Conservation (phyloP, 2,329 filamentous ascomycete genomes). For the Sarocladiaceae sp. region DNA sequence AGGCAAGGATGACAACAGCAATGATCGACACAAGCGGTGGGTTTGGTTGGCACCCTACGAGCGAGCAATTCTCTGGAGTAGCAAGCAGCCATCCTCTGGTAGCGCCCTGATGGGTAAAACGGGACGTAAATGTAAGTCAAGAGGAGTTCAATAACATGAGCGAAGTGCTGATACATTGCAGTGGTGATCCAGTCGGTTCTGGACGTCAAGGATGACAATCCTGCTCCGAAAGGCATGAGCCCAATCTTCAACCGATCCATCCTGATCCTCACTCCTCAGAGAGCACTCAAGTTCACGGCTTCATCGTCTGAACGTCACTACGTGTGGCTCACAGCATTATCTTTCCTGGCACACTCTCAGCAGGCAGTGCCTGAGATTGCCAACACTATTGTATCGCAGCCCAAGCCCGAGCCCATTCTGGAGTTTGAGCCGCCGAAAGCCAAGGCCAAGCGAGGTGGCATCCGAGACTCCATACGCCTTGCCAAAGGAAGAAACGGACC, state of each 20-base stretch:
- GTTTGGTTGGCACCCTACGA: slow-evolving; percentile 98
- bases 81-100: slow-evolving; percentile 87
- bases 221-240: slow-evolving; percentile 63
- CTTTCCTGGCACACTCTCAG: slow-evolving; percentile 86
- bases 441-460: slow-evolving; percentile 48
- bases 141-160: slow-evolving; percentile 7
- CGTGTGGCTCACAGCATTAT: slow-evolving; percentile 88
- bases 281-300: slow-evolving; percentile 93
- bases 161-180: slow-evolving; percentile 35
- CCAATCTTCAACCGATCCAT: slow-evolving; percentile 86
- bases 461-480: slow-evolving; percentile 83
- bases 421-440: slow-evolving; percentile 43
- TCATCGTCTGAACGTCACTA: slow-evolving; percentile 79
- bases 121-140: slow-evolving; percentile 79
- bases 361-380: slow-evolving; percentile 73
- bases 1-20: slow-evolving; percentile 63
- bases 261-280: slow-evolving; percentile 84
- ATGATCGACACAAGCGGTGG: slow-evolving; percentile 89
- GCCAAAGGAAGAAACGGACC: slow-evolving; percentile 62
- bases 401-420: slow-evolving; percentile 33
- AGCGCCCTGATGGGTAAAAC: slow-evolving; percentile 88
- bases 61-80: slow-evolving; percentile 94
- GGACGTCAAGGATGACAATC: slow-evolving; percentile 92
- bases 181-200: slow-evolving; percentile 93
- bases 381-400: slow-evolving; percentile 40